Evolutionary conservation across 371 early-diverging fungal genomes (phyloP).

Genomic region (Rhizomucor miehei): DNA sequence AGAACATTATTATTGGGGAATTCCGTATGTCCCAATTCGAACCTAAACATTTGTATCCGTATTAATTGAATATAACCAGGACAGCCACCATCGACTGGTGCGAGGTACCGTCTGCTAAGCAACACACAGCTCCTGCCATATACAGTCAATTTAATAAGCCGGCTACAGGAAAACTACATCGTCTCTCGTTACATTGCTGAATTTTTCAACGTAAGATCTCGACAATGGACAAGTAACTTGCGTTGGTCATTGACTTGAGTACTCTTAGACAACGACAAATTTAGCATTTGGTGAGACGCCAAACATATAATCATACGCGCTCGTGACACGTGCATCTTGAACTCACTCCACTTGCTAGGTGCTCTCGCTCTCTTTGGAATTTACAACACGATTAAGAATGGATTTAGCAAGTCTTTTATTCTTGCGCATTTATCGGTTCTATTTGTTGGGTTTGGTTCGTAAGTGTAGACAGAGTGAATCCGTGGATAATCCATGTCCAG

Average conservation of each 20-base stretch:
- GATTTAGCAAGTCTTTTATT: conserved; percentile 51
- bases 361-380: conserved; percentile 52
- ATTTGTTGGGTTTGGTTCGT: conserved; percentile 68
- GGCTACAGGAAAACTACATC: conserved; percentile 37
- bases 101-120: conserved; percentile 22
- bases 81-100: conserved; percentile 51
- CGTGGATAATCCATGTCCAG: background rate
- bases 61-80: conserved; percentile 6
- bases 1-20: conserved; percentile 29
- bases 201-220: conserved; percentile 54
- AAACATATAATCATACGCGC: background rate
- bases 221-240: background rate
- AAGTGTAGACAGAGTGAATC: conserved; percentile 12
- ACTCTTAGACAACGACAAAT: conserved; percentile 54
- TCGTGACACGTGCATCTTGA: background rate
- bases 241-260: background rate
- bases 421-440: conserved; percentile 57
- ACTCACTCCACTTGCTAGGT: too few relatives aligned
- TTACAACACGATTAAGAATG: conserved; percentile 41
- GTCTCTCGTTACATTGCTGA: conserved; percentile 65
- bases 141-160: background rate
- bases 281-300: conserved; percentile 53
- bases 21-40: conserved; percentile 20
- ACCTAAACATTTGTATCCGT: background rate
- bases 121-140: background rate